A percentile compares a stretch with the other conserved stretches of the same genome.
phyloP scores from a whole-genome alignment of 345 rosid genomes.

The Bretschneidera sinensis region DNA sequence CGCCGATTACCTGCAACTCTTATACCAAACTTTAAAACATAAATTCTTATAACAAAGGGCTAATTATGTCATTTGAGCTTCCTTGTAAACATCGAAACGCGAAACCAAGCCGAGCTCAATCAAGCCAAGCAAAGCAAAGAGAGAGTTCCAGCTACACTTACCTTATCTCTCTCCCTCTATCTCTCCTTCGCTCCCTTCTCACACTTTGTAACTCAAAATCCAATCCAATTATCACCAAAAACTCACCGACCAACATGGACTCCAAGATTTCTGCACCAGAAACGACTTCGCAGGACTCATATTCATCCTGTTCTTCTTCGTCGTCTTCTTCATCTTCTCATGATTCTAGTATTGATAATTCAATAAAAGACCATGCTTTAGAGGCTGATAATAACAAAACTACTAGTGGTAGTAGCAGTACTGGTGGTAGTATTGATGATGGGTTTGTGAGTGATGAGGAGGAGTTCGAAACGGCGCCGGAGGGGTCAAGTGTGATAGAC shows the following conservation, averaged over 20 bases:
- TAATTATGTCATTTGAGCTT: too few species aligned
- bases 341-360: slow-evolving; percentile 22
- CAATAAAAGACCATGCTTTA: slow-evolving; percentile 9
- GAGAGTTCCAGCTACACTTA: too few species aligned
- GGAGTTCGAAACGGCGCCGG: slow-evolving; percentile 37
- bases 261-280: slow-evolving; percentile 33
- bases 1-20: too few species aligned
- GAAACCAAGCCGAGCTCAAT: too few species aligned
- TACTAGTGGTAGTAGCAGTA: slow-evolving; percentile 21
- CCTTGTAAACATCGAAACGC: too few species aligned
- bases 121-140: too few species aligned
- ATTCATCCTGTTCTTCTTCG: slow-evolving; percentile 45
- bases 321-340: slow-evolving; percentile 13
- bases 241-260: too few species aligned
- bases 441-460: slow-evolving; percentile 48
- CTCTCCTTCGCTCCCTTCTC: too few species aligned
- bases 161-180: slow-evolving; percentile 10
- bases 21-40: too few species aligned
- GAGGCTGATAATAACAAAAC: slow-evolving; percentile 18
- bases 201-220: too few species aligned
- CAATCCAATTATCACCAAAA: too few species aligned
- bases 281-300: slow-evolving; percentile 23
- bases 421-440: slow-evolving; percentile 26
- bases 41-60: too few species aligned
- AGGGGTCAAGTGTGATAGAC: slow-evolving; percentile 20